Conservation (phyloP, 345 rosid genomes). For the Sonneratia alba region DNA sequence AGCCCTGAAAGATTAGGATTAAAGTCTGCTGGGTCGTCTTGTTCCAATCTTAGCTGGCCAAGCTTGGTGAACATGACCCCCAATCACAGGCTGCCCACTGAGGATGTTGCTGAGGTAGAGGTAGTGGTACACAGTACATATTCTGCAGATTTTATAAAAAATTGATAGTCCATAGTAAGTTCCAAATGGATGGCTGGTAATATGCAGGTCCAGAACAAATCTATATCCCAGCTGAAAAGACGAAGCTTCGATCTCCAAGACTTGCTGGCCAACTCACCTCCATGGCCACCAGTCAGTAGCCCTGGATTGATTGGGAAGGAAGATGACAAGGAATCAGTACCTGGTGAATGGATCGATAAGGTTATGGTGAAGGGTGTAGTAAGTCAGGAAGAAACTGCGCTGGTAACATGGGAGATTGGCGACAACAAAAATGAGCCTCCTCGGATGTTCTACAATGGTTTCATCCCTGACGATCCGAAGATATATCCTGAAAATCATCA, state of each 20-base stretch:
- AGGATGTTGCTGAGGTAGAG: constrained; percentile 52
- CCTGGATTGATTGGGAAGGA: constrained; percentile 31
- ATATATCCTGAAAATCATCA: constrained; percentile 44
- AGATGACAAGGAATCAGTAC: constrained; percentile 42
- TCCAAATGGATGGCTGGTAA: background rate
- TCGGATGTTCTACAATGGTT: constrained; percentile 17
- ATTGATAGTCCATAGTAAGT: background rate
- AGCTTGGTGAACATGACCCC: constrained; percentile 26
- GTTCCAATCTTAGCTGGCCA: constrained; percentile 32
- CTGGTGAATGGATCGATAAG: constrained; percentile 67
- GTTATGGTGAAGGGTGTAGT: constrained; percentile 47
- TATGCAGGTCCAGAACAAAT: constrained; percentile 19
- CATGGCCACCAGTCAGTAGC: constrained; percentile 44
- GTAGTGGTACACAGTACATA: constrained; percentile 19
- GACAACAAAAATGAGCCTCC: constrained; percentile 25
- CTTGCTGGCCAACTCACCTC: constrained; percentile 42
- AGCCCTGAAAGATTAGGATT: constrained; percentile 40
- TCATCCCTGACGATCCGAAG: constrained; percentile 22
- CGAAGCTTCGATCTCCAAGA: constrained; percentile 67
- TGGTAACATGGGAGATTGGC: constrained; percentile 23
- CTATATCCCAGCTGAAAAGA: constrained; percentile 42
- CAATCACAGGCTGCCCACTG: constrained; percentile 31
- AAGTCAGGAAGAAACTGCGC: constrained; percentile 16
- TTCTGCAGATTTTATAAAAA: background rate
- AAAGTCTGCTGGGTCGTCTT: constrained; percentile 38